Conservation (phyloP, 805 yeast species). For the Hanseniaspora lachancei region DNA sequence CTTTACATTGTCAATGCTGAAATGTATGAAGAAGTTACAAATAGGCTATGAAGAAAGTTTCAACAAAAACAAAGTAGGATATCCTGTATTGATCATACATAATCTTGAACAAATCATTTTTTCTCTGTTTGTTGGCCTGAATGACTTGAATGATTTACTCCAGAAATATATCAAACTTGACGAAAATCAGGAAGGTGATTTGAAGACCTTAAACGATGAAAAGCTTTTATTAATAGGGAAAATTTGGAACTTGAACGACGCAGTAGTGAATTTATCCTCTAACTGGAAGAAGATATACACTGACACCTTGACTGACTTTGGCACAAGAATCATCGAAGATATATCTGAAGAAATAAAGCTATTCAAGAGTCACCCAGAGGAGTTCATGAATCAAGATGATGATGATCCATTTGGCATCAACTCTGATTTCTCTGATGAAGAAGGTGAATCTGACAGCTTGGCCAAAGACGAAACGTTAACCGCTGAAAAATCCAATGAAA, state of each 20-base stretch:
- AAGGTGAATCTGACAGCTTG: conserved; percentile 20
- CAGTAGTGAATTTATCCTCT: neutral
- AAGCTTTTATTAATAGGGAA: conserved; percentile 51
- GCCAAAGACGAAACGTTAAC: conserved; percentile 22
- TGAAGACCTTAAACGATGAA: conserved; percentile 16
- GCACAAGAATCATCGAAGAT: conserved; percentile 4
- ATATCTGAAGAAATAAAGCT: conserved; percentile 27
- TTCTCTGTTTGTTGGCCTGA: neutral
- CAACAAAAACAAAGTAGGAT: conserved; percentile 29
- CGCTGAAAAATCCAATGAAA: conserved; percentile 26
- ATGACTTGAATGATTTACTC: neutral
- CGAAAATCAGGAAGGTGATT: neutral
- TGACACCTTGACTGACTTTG: neutral
- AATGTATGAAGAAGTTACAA: conserved; percentile 20
- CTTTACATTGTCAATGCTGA: conserved; percentile 14
- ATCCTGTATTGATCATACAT: conserved; percentile 43
- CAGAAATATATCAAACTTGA: conserved; percentile 9
- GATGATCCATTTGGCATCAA: conserved; percentile 39
- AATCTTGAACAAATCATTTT: conserved; percentile 29
- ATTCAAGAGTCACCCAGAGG: conserved; percentile 53
- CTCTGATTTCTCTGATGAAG: conserved; percentile 21
- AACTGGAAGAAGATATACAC: conserved; percentile 1
- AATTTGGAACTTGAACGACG: conserved; percentile 58
- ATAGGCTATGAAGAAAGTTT: conserved; percentile 23
- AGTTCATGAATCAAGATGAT: conserved; percentile 35